phyloP scores from a whole-genome alignment of 441 rosid genomes.

The Croton setiger region DNA sequence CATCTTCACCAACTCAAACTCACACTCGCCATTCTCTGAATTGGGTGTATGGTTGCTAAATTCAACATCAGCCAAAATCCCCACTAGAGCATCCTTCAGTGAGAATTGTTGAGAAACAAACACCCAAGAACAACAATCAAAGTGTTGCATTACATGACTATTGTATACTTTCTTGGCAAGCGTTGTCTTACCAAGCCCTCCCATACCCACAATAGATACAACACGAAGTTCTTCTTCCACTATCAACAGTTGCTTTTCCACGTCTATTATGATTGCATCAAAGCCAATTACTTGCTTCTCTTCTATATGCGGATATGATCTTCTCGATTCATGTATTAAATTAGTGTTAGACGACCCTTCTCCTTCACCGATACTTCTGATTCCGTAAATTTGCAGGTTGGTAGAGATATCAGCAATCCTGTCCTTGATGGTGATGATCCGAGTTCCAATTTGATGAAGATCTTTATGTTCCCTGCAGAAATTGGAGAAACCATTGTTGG shows the following conservation, averaged over 20 bases:
- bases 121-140: slow-evolving; percentile 30
- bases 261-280: slow-evolving; percentile 1
- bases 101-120: slow-evolving; percentile 31
- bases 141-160: slow-evolving; percentile 8
- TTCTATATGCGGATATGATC: neutral
- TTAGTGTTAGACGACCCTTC: neutral
- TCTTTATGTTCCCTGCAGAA: neutral
- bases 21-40: no score
- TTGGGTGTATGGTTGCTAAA: neutral
- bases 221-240: slow-evolving; percentile 10
- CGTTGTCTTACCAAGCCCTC: slow-evolving; percentile 26
- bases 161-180: slow-evolving; percentile 19
- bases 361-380: neutral
- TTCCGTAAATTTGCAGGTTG: neutral
- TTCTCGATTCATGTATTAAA: neutral
- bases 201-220: slow-evolving; percentile 23
- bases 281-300: slow-evolving; percentile 21
- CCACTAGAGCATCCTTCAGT: slow-evolving; percentile 17
- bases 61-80: slow-evolving; percentile 11
- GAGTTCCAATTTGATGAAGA: neutral
- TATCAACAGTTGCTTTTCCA: slow-evolving; percentile 8
- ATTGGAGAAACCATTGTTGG: neutral
- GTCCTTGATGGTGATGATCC: neutral
- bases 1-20: neutral
- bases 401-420: neutral